These are phyloP conservation scores for Auriscalpium orientale DNA, from an alignment of 768 basidiomycete genomes.

Conservation along the genomic window DNA sequence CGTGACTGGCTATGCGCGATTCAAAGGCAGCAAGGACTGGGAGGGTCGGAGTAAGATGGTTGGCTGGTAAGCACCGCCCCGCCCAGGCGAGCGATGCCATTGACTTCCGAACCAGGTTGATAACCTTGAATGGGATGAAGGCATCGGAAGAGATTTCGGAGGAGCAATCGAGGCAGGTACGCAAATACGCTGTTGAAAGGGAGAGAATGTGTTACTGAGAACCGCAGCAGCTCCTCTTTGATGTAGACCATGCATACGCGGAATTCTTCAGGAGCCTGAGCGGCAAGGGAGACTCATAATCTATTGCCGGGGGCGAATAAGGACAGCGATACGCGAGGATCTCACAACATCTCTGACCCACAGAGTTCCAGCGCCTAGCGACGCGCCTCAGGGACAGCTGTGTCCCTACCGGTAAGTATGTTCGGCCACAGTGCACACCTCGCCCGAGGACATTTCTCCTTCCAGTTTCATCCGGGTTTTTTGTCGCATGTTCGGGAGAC, in stretches of 20 bases:
- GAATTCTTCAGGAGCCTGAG: constrained; percentile 82
- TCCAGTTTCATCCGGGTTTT: no score
- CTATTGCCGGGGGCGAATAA: no score
- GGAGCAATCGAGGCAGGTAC: constrained; percentile 87
- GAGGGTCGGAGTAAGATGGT: constrained; percentile 93
- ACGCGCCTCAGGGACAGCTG: no score
- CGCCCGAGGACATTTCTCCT: no score
- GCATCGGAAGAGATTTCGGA: constrained; percentile 94
- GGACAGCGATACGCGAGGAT: no score
- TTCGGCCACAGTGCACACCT: no score
- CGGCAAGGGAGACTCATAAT: constrained; percentile 23
- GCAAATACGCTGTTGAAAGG: constrained; percentile 8
- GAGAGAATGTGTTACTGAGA: background rate
- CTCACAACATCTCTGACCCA: no score
- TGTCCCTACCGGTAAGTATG: no score
- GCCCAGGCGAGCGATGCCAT: background rate
- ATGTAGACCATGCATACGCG: constrained; percentile 93
- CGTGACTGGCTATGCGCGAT: constrained; percentile 89
- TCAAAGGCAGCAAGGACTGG: constrained; percentile 94
- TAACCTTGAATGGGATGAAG: constrained; percentile 94
- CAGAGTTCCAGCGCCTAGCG: no score
- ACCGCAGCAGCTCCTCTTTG: constrained; percentile 71
- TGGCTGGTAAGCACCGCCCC: constrained; percentile 56
- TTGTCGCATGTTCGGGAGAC: no score
- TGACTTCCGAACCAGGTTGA: constrained; percentile 52